A percentile compares a stretch with the other conserved stretches of the same genome.
Conservation (phyloP, 768 basidiomycete genomes). For the Lanmaoa rubissima region DNA sequence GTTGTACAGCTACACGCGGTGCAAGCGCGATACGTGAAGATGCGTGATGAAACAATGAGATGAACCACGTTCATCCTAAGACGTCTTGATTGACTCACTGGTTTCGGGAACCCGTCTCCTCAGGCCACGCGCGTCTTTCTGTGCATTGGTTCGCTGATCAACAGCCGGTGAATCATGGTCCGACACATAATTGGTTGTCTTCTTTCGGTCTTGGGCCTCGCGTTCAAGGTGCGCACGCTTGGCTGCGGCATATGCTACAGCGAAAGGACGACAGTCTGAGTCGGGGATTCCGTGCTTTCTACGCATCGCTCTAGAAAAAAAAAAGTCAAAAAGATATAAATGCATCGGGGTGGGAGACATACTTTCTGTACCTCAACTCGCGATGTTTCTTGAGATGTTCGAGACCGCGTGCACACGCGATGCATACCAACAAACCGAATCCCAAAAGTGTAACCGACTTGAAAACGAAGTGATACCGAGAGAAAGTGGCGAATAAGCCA, state of each 20-base stretch:
- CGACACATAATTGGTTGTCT: slow-evolving; percentile 25
- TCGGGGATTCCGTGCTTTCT: slow-evolving; percentile 83
- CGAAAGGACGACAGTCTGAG: slow-evolving; percentile 78
- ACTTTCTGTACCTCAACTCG: slow-evolving; percentile 68
- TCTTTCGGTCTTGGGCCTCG: slow-evolving; percentile 42
- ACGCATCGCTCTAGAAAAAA: slow-evolving; percentile 56
- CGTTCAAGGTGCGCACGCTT: slow-evolving; percentile 53
- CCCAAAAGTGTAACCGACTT: slow-evolving; percentile 37
- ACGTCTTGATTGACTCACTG: slow-evolving; percentile 37
- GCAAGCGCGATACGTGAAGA: slow-evolving; percentile 16
- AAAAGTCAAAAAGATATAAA: slow-evolving; percentile 13
- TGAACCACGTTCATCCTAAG: slow-evolving; percentile 19
- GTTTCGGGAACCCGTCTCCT: slow-evolving; percentile 47
- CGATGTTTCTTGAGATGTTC: slow-evolving; percentile 52
- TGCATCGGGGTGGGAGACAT: slow-evolving; percentile 23
- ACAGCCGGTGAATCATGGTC: slow-evolving; percentile 23
- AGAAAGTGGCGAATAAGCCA: slow-evolving; percentile 32
- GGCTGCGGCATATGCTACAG: slow-evolving; percentile 81
- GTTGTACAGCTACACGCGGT: slow-evolving; percentile 25
- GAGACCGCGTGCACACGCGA: slow-evolving; percentile 37
- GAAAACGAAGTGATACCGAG: slow-evolving; percentile 37
- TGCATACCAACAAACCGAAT: slow-evolving; percentile 36
- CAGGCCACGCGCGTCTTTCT: slow-evolving; percentile 36
- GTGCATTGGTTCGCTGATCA: slow-evolving; percentile 32
- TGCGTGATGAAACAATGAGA: slow-evolving; percentile 28